These are phyloP conservation scores for Globisporangium splendens DNA, from an alignment of 352 stramenopile genomes.

Conservation along the genomic window DNA sequence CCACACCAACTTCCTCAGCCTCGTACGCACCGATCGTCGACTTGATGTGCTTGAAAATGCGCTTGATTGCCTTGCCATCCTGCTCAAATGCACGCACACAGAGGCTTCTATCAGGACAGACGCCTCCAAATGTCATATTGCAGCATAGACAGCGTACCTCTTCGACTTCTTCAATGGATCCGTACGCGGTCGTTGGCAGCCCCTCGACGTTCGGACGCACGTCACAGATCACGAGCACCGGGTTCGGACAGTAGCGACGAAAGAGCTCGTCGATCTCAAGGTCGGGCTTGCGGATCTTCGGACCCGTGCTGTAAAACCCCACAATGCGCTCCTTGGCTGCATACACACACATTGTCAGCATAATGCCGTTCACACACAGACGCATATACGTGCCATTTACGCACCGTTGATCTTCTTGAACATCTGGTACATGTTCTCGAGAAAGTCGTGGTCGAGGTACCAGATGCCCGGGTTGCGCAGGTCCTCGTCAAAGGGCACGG, in stretches of 20 bases:
- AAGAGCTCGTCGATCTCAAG: slow-evolving; percentile 95
- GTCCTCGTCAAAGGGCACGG: slow-evolving; percentile 99
- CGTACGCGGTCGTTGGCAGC: slow-evolving; percentile 97
- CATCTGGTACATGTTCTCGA: slow-evolving; percentile 97
- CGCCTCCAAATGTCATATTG: too few relatives aligned
- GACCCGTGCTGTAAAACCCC: slow-evolving; percentile 98
- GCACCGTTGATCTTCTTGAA: slow-evolving; percentile 93
- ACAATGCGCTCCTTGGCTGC: slow-evolving; percentile 96
- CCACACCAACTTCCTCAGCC: slow-evolving; percentile 95
- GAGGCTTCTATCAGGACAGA: too few relatives aligned
- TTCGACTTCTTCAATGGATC: slow-evolving; percentile 96
- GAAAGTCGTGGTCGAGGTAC: slow-evolving; percentile 99
- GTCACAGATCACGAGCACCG: slow-evolving; percentile 99
- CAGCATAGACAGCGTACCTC: slow-evolving; percentile 24
- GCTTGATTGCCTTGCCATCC: slow-evolving; percentile 94
- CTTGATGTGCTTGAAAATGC: slow-evolving; percentile 98
- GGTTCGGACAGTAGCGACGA: slow-evolving; percentile 91
- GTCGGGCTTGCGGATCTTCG: slow-evolving; percentile 94
- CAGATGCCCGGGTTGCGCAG: slow-evolving; percentile 96
- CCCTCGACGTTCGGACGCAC: slow-evolving; percentile 93
- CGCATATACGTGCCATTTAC: slow-evolving; percentile 8
- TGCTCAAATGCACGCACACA: slow-evolving; percentile 2
- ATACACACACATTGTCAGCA: not conserved
- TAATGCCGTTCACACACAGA: too few relatives aligned
- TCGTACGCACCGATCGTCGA: slow-evolving; percentile 95